Evolutionary conservation across 202 grass and related monocot species (phyloP).

Genomic region (Carex arenaria): DNA sequence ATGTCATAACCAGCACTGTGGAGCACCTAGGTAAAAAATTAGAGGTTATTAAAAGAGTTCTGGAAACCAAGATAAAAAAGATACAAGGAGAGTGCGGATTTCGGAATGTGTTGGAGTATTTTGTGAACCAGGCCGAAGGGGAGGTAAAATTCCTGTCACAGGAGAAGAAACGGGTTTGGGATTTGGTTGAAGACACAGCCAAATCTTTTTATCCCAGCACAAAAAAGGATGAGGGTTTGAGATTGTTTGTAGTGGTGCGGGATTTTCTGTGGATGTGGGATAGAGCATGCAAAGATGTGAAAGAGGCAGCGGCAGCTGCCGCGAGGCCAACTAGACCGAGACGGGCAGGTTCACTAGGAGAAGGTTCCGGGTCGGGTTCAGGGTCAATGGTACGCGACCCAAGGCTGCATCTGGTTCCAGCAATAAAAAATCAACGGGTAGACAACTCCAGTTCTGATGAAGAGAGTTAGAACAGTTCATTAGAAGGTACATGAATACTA

Average conservation of each 20-base stretch:
- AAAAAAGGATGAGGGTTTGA: slow-evolving; percentile 65
- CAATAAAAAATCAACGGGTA: slow-evolving; percentile 44
- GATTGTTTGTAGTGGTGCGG: slow-evolving; percentile 71
- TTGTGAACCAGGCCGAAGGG: slow-evolving; percentile 39
- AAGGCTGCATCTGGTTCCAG: slow-evolving; percentile 46
- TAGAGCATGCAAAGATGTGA: slow-evolving; percentile 80
- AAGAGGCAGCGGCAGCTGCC: slow-evolving; percentile 41
- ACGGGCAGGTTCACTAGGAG: not conserved
- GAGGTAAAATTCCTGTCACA: slow-evolving; percentile 48
- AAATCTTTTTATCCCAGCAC: slow-evolving; percentile 21
- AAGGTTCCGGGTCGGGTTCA: slow-evolving; percentile 11
- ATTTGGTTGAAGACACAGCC: slow-evolving; percentile 34
- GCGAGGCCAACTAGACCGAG: slow-evolving; percentile 30
- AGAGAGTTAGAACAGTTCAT: slow-evolving; percentile 18
- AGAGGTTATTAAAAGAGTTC: slow-evolving; percentile 64
- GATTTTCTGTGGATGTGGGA: slow-evolving; percentile 78
- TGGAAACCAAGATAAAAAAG: slow-evolving; percentile 29
- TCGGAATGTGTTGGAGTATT: slow-evolving; percentile 41
- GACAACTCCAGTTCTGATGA: slow-evolving; percentile 48
- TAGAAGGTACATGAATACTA: not conserved
- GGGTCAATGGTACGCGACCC: slow-evolving; percentile 35
- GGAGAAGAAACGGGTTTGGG: slow-evolving; percentile 58
- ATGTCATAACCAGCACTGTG: slow-evolving; percentile 53
- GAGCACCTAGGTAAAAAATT: slow-evolving; percentile 54
- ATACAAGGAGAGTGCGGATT: slow-evolving; percentile 64